These are phyloP conservation scores for Hyphopichia pseudoburtonii DNA, from an alignment of 1,139 yeast genomes.

Conservation along the genomic window DNA sequence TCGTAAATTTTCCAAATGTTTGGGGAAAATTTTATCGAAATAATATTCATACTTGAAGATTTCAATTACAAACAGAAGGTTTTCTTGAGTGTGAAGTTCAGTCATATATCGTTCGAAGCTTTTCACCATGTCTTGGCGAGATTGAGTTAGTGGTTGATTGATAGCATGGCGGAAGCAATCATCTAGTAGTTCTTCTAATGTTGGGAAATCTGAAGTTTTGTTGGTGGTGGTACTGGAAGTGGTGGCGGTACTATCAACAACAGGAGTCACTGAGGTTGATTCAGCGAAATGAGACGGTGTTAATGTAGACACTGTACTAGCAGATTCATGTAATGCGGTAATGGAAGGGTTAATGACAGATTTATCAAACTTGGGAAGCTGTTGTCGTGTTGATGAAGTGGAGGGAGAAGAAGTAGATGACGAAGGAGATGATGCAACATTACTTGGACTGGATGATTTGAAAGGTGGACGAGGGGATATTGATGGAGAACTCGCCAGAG, in stretches of 20 bases:
- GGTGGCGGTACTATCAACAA: neutral
- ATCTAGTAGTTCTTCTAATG: conserved; percentile 26
- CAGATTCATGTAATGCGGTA: too few species aligned
- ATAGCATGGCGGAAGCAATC: conserved; percentile 25
- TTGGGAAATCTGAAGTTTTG: conserved; percentile 9
- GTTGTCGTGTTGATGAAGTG: too few species aligned
- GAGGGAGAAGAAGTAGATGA: too few species aligned
- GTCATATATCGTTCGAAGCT: conserved; percentile 19
- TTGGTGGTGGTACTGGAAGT: neutral
- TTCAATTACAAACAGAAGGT: conserved; percentile 44
- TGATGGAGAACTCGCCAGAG: conserved; percentile 1
- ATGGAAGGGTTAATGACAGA: too few species aligned
- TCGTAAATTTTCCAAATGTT: conserved; percentile 9
- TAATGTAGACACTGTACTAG: too few species aligned
- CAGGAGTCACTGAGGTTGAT: too few species aligned
- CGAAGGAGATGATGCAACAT: neutral
- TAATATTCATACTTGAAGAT: conserved; percentile 44
- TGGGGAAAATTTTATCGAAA: conserved; percentile 21
- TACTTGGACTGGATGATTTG: neutral
- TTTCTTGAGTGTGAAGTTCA: conserved; percentile 45
- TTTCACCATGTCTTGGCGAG: conserved; percentile 14
- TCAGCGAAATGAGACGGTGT: too few species aligned
- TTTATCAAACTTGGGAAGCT: too few species aligned
- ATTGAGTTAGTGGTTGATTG: conserved; percentile 15
- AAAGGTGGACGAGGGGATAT: too few species aligned